These are phyloP conservation scores for Buxus sempervirens DNA, from an alignment of 164 flowering plant species.

Conservation along the genomic window DNA sequence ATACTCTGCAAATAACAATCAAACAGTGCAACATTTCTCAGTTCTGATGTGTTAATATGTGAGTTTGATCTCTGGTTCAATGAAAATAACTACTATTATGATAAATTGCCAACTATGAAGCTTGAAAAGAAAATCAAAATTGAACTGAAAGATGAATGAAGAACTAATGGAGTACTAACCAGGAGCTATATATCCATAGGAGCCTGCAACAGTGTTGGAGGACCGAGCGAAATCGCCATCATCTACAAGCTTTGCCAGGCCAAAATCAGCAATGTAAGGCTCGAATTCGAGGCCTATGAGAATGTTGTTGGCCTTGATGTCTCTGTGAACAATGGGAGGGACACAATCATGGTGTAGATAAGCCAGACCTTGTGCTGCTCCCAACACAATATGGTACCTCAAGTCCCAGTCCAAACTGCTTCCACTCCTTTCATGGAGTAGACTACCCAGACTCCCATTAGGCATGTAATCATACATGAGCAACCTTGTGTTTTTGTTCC, in stretches of 20 bases:
- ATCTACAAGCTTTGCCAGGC: slow-evolving; percentile 80
- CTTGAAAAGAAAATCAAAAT: background rate
- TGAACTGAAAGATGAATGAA: background rate
- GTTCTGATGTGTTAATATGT: background rate
- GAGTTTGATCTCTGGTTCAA: background rate
- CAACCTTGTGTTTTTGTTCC: slow-evolving; percentile 58
- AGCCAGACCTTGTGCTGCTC: slow-evolving; percentile 78
- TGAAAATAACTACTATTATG: too few species aligned
- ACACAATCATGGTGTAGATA: slow-evolving; percentile 86
- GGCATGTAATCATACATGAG: slow-evolving; percentile 89
- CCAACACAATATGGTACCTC: slow-evolving; percentile 58
- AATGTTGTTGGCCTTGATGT: slow-evolving; percentile 83
- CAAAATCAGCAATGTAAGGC: slow-evolving; percentile 87
- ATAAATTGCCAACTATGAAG: too few species aligned
- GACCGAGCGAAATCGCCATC: slow-evolving; percentile 56
- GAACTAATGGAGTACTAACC: slow-evolving; percentile 35
- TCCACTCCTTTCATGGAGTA: slow-evolving; percentile 58
- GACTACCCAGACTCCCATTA: slow-evolving; percentile 74
- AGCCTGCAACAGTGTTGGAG: slow-evolving; percentile 75
- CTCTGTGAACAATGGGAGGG: slow-evolving; percentile 80
- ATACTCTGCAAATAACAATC: slow-evolving; percentile 55
- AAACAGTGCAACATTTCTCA: background rate
- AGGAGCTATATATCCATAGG: slow-evolving; percentile 86
- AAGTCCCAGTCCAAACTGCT: slow-evolving; percentile 62
- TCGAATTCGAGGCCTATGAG: slow-evolving; percentile 77